Percentiles rank a stretch among this genome's conserved stretches.
phyloP scores from a whole-genome alignment of 345 rosid species.

The Erodium maritimum region DNA sequence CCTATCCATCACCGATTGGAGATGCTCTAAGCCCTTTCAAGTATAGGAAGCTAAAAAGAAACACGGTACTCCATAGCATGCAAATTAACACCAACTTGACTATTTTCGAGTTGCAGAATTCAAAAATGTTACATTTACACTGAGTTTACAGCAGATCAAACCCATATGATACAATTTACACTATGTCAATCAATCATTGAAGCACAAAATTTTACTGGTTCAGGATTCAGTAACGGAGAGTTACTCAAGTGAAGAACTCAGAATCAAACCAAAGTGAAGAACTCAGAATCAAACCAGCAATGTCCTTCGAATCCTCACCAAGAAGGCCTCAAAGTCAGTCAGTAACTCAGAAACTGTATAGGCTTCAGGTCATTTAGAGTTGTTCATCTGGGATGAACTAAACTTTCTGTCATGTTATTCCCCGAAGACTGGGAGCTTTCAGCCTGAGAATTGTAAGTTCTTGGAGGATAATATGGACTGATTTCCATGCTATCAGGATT shows the following conservation, averaged over 20 bases:
- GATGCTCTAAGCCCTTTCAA: no score
- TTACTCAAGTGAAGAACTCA: background rate
- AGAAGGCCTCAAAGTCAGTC: no score
- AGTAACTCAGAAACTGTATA: no score
- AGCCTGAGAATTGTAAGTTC: constrained; percentile 14
- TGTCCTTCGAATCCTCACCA: no score
- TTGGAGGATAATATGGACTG: constrained; percentile 7
- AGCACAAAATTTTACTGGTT: background rate
- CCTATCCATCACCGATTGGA: no score
- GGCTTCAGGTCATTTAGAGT: no score
- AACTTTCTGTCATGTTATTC: constrained; percentile 32
- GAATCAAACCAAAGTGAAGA: no score
- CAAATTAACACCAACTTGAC: background rate
- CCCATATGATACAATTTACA: no score
- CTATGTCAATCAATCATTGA: background rate
- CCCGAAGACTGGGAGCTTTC: constrained; percentile 36
- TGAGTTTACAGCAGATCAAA: background rate
- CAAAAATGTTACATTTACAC: background rate
- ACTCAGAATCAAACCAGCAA: no score
- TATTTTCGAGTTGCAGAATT: background rate
- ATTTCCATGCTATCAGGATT: constrained; percentile 25
- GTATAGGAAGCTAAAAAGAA: background rate
- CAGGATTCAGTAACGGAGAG: background rate
- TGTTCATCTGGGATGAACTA: constrained; percentile 39
- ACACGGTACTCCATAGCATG: background rate